Evolutionary conservation across 257 asterid species (phyloP), one percentile per base, ranked within the genome.

Genomic region (Jacaranda copaia): DNA sequence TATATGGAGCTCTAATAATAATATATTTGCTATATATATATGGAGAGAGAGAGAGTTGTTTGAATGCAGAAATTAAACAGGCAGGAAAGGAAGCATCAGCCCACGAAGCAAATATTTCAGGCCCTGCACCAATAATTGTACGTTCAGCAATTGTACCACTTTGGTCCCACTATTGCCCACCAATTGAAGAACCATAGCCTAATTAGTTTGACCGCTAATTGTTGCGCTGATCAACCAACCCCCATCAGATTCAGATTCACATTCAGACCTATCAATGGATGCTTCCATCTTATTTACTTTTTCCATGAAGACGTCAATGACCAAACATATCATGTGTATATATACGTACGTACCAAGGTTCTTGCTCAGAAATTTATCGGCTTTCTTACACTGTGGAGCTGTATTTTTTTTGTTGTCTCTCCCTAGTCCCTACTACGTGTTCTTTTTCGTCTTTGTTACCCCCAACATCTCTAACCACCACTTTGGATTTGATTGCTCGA

Each of bases 381-480:
- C n/a, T 18, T 20, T 57, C 63, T 53, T n/a, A 0, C 16, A 51
- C 13, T 1, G 5, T 13, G 5, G 18, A 51, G 57, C 59, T 53
- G 19, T 53, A 53, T 2, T 53, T 4, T 25, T 53, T 53, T 53
- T 57, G 35, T 57, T 57, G 36, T 57, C 19, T 57, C 10, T 20
- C 38, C 60, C 25, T 8, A 13, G 5, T 52, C 57, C 1, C 3
- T 10, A 1, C 12, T 18, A 42, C 8, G 3, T 52, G 20, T 5
- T 20, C 0, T 16, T 9, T 48, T 10, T 25, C 49, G 18, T 25
- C 19, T 42, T 63, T 7, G 12, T 25, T 75, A 20, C 43, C 3
- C 3, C 68, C n/a, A 8, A 55, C 60, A 55, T 55, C 60, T 55
- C 25, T 16, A 55, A 16, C 60, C 60, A 55, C 60, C 67, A 72